Evolutionary conservation across 148 eudicot genomes (phyloP).

Genomic region (Rhododendron simsii): DNA sequence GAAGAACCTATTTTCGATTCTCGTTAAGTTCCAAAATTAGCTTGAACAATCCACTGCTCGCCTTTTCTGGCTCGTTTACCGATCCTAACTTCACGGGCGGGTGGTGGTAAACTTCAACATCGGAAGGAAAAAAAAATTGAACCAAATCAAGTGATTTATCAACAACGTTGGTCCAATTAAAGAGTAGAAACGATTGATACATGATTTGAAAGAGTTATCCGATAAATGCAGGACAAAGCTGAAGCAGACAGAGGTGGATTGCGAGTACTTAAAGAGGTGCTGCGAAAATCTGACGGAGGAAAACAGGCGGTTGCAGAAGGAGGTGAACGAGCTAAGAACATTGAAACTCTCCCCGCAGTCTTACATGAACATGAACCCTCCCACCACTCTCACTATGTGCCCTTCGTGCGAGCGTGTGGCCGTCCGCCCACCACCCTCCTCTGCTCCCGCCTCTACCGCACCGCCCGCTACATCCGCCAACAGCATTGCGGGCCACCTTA

Average conservation of each 20-base stretch:
- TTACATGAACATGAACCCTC: constrained; percentile 39
- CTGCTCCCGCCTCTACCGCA: constrained; percentile 18
- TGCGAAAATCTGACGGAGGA: constrained; percentile 47
- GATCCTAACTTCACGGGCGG: too few species aligned
- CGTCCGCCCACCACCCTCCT: constrained; percentile 23
- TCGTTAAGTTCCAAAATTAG: background rate
- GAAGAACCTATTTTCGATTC: too few species aligned
- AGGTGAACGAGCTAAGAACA: constrained; percentile 42
- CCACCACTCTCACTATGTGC: constrained; percentile 60
- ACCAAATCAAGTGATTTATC: background rate
- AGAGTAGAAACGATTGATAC: background rate
- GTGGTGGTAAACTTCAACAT: too few species aligned
- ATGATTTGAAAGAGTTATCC: background rate
- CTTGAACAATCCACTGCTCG: background rate
- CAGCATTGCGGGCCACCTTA: background rate
- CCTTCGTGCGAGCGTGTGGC: constrained; percentile 54
- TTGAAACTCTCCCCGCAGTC: constrained; percentile 39
- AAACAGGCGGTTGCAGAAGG: constrained; percentile 44
- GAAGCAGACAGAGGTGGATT: constrained; percentile 54
- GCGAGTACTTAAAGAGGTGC: constrained; percentile 38
- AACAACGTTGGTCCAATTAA: background rate
- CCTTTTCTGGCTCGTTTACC: background rate
- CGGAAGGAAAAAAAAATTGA: too few species aligned
- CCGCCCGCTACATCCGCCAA: constrained; percentile 8
- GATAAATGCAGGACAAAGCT: constrained; percentile 41